Evolutionary conservation across 2,329 filamentous ascomycete species (phyloP), one percentile per base, ranked within the genome.

Genomic region (Talaromyces sp.): DNA sequence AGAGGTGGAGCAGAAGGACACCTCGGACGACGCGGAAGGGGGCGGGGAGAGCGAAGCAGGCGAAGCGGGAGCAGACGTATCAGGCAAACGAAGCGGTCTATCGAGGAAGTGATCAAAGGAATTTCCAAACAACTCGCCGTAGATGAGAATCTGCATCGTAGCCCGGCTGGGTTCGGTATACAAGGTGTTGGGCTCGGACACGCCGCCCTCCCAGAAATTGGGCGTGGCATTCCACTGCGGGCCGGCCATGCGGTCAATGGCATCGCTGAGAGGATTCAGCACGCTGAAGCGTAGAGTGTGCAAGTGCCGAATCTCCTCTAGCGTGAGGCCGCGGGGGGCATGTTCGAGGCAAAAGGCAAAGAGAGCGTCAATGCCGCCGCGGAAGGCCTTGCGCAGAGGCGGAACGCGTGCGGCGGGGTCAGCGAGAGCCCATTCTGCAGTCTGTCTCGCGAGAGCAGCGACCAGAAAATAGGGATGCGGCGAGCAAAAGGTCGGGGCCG

Each of bases 381-480:
- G 63, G 3, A 72, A 63, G 4, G 63, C 58, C 5, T 50, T 21
- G 10, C 62, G 65, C 11, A 76, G 66, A n/a, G 14, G 26, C 49
- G 49, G 49, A 7, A 52, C 11, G 10, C 49, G 49, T 1, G 27
- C 49, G 27, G 14, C 11, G 1, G 29, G n/a, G 2, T 53, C 11
- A 24, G 67, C 70, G 2, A 73, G 63, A 2, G 73, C 73, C 74
- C 74, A 77, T 52, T 69, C 50, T 8, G 70, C 67, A 5, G 71
- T 63, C 56, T 75, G 66, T 6, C 66, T 63, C 2, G 71, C 73
- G 14, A 69, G 70, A 4, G 73, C 72, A 26, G 68, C 64, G 43
- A 75, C 63, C 9, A 77, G 70, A 56, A 74, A 74, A 46, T 72
- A 65, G 1, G 74, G 74, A 58, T 72, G 69, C 29, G 74, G 74